A percentile compares a stretch with the other conserved stretches of the same genome.
Conservation (phyloP, 1,284 basidiomycete genomes). For the Kalmanozyma brasiliensis region DNA sequence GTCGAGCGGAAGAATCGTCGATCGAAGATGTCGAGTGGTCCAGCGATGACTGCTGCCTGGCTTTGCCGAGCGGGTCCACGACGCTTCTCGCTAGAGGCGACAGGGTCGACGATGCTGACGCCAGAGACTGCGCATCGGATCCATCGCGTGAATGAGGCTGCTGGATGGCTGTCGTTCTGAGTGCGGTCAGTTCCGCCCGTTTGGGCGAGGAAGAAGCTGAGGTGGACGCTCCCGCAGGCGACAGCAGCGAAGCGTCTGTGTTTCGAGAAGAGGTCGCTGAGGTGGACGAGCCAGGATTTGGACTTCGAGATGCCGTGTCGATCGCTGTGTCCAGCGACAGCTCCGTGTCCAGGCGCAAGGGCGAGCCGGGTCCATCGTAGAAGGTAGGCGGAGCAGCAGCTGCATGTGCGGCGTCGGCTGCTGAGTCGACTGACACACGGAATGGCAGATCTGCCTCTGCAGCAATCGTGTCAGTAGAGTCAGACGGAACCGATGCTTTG, state of each 20-base stretch:
- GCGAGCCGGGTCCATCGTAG: conserved; percentile 34
- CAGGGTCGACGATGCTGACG: conserved; percentile 34
- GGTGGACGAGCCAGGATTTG: too few relatives aligned
- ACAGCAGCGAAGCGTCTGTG: conserved; percentile 8
- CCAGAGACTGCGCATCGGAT: conserved; percentile 29
- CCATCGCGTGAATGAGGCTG: conserved; percentile 26
- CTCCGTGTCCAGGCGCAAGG: conserved; percentile 14
- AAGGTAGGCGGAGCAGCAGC: conserved; percentile 41
- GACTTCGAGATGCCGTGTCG: conserved; percentile 17
- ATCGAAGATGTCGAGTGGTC: conserved; percentile 1
- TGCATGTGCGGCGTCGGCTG: conserved; percentile 53
- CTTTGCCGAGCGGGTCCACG: conserved; percentile 23
- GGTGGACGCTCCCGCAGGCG: conserved; percentile 16
- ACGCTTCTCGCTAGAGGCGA: conserved; percentile 42
- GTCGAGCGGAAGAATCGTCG: neutral
- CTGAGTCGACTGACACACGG: conserved; percentile 55
- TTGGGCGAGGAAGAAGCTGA: conserved; percentile 16
- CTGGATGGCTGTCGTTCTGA: conserved; percentile 3
- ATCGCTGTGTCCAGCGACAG: conserved; percentile 17
- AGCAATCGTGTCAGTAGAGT: neutral
- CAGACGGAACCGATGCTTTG: too few relatives aligned
- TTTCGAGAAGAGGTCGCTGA: conserved; percentile 9
- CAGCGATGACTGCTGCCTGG: conserved; percentile 2
- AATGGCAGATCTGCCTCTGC: conserved; percentile 36
- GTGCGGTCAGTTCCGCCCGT: conserved; percentile 3